Percentiles rank a stretch among this genome's conserved stretches.
Conservation (phyloP, 2,329 filamentous ascomycete species). For the Hypoxylon sp. region DNA sequence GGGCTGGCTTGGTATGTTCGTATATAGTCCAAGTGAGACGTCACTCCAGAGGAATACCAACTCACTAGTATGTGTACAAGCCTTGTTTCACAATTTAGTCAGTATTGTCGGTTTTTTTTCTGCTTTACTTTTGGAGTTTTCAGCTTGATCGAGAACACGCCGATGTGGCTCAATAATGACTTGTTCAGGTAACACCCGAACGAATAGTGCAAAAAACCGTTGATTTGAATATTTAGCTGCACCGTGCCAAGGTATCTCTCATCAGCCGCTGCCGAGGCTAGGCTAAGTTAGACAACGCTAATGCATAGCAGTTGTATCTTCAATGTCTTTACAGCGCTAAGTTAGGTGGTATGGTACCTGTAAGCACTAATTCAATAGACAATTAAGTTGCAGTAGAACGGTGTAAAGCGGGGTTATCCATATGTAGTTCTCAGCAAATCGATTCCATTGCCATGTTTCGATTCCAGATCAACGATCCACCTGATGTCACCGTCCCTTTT, state of each 20-base stretch:
- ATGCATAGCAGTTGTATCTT: constrained; percentile 2
- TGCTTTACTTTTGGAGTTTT: too few relatives aligned
- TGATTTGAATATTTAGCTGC: constrained; percentile 10
- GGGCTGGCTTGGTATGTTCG: not conserved
- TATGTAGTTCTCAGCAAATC: constrained; percentile 16
- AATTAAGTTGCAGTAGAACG: constrained; percentile 4
- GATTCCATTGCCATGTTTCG: constrained; percentile 17
- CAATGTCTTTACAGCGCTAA: not conserved
- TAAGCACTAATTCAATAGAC: constrained; percentile 22
- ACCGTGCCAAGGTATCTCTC: constrained; percentile 11
- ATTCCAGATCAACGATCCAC: constrained; percentile 25
- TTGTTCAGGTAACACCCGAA: not conserved
- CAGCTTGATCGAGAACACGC: too few relatives aligned
- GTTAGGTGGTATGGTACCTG: not conserved
- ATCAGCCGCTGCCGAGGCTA: constrained; percentile 27
- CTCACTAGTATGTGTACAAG: too few relatives aligned
- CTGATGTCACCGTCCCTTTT: constrained; percentile 31
- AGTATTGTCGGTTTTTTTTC: too few relatives aligned
- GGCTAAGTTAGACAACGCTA: constrained; percentile 1
- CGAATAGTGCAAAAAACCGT: too few relatives aligned
- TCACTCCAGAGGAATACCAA: not conserved
- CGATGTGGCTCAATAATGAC: too few relatives aligned
- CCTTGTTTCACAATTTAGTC: too few relatives aligned
- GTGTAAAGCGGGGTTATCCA: constrained; percentile 25
- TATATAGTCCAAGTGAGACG: not conserved